Evolutionary conservation across 495 filamentous ascomycete genomes (phyloP).

Genomic region (Xylaria palmicola): DNA sequence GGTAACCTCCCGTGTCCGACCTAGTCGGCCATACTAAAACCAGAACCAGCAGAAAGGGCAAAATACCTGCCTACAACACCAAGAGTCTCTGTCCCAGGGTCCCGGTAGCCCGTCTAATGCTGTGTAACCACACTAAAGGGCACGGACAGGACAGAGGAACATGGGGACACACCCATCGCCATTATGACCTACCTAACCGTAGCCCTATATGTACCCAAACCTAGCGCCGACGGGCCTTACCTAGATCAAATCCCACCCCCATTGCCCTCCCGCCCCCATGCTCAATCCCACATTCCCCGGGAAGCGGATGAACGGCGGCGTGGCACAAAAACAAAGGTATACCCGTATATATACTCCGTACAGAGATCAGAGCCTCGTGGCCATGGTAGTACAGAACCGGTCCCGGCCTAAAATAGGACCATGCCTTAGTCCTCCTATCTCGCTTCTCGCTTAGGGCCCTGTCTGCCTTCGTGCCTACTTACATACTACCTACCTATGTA

Average conservation of each 20-base stretch:
- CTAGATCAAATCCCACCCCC: neutral
- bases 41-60: neutral
- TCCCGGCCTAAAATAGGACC: constrained; percentile 5
- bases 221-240: too few relatives aligned
- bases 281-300: neutral
- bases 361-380: neutral
- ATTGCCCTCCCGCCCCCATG: neutral
- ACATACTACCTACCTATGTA: neutral
- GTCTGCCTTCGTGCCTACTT: neutral
- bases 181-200: neutral
- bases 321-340: neutral
- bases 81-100: constrained; percentile 2
- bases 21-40: too few relatives aligned
- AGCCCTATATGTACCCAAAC: neutral
- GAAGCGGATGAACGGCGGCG: constrained; percentile 1
- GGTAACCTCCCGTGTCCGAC: neutral
- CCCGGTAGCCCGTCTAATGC: constrained; percentile 8
- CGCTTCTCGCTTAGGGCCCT: neutral
- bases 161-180: constrained; percentile 1
- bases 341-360: too few relatives aligned
- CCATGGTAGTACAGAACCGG: constrained; percentile 1
- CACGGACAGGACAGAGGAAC: constrained; percentile 12
- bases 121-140: constrained; percentile 19
- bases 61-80: neutral
- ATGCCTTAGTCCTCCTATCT: neutral